Percentiles rank a stretch among this genome's conserved stretches.
phyloP scores from a whole-genome alignment of 106 monocot genomes.

The Chionographis japonica region DNA sequence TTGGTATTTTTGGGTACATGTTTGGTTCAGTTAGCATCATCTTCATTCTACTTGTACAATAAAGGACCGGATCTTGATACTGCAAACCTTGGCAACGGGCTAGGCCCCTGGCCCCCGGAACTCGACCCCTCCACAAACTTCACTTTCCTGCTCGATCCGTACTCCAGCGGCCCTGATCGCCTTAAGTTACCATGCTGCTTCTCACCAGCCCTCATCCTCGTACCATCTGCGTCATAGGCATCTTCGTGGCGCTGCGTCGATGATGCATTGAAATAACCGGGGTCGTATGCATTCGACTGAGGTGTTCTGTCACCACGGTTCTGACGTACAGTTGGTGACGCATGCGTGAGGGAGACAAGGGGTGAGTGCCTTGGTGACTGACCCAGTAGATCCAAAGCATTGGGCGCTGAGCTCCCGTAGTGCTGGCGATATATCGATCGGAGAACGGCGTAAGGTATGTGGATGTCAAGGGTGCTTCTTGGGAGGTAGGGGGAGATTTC shows the following conservation, averaged over 20 bases:
- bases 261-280: slow-evolving; percentile 23
- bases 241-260: slow-evolving; percentile 29
- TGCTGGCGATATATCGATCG: slow-evolving; percentile 69
- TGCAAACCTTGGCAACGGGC: slow-evolving; percentile 72
- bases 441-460: slow-evolving; percentile 80
- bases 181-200: slow-evolving; percentile 38
- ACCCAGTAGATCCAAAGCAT: slow-evolving; percentile 26
- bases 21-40: too few species aligned
- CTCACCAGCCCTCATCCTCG: slow-evolving; percentile 15
- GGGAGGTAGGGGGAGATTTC: slow-evolving; percentile 76
- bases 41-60: slow-evolving; percentile 48
- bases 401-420: slow-evolving; percentile 33
- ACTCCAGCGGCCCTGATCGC: slow-evolving; percentile 71
- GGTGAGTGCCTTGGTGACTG: slow-evolving; percentile 86
- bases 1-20: too few species aligned
- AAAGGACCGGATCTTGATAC: slow-evolving; percentile 82
- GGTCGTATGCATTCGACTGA: slow-evolving; percentile 24
- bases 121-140: slow-evolving; percentile 74
- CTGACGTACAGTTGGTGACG: slow-evolving; percentile 62
- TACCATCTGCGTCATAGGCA: slow-evolving; percentile 38
- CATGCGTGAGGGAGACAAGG: slow-evolving; percentile 58
- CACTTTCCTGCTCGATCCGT: slow-evolving; percentile 57
- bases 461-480: slow-evolving; percentile 83
- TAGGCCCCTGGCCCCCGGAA: slow-evolving; percentile 48
- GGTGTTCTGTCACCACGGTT: slow-evolving; percentile 43